A percentile compares a stretch with the other conserved stretches of the same genome.
Conservation (phyloP, 305 asterid species). For the Fraxinus sp. region DNA sequence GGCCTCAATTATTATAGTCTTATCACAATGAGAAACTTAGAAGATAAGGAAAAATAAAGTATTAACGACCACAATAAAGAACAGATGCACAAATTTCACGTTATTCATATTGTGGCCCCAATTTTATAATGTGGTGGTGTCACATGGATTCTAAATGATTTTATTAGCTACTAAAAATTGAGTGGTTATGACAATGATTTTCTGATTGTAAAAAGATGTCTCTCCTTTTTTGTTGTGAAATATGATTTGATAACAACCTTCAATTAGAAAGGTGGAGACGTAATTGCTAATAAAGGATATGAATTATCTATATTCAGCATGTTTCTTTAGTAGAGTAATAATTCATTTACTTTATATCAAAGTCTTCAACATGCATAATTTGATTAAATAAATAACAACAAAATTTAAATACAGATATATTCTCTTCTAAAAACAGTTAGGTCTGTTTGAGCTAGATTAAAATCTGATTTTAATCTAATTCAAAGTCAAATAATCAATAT, state of each 20-base stretch:
- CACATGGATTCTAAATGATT: neutral
- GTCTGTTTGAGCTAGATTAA: too few species aligned
- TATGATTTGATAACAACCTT: neutral
- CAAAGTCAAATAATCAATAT: too few species aligned
- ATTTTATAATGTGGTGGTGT: neutral
- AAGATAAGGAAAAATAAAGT: neutral
- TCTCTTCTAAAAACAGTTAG: neutral
- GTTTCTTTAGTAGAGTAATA: neutral
- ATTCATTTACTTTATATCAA: neutral
- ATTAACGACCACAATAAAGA: neutral
- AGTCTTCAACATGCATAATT: neutral
- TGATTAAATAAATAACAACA: neutral
- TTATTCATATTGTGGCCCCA: neutral
- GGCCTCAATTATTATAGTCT: neutral
- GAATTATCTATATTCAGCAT: neutral
- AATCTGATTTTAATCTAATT: too few species aligned
- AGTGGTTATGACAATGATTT: neutral
- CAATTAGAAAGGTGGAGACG: neutral
- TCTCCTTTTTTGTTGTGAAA: neutral
- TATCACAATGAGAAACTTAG: neutral
- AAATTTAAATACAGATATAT: neutral
- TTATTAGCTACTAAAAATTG: neutral
- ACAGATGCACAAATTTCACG: neutral
- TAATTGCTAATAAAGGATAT: neutral
- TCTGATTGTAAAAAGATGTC: neutral